Base-by-base conservation (phyloP, 495 filamentous ascomycete species). In the Hypomontagnella submonticulosa region DNA sequence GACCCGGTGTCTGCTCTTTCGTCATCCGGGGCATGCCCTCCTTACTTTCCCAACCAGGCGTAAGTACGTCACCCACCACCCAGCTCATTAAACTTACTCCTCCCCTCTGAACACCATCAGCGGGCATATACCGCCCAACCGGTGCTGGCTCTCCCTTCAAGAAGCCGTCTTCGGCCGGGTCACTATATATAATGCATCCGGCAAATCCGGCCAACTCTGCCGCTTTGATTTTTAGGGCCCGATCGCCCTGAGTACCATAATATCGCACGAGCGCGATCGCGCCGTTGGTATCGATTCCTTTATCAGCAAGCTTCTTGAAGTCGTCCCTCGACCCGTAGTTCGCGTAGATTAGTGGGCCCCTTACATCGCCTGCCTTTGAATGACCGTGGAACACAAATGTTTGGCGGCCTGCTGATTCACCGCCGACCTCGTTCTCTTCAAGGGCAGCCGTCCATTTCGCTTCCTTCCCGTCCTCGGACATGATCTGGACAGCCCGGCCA, bases 291-390 rank as follows among this genome's bases (percentile, higher is more conserved):
- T 89, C 81, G 57, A 98, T 80, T 0, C 90, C 92, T 49, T 81
- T 81, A 42, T 93, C 85, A 50, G 84, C 76, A 20, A 99, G 77
- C 48, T 73, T 73, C 70, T 89, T 77, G 71, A 94, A 98, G 71
- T 99, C 95, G 48, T 91, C 87, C 42, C 84, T 84, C 50, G 90
- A 89, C 11, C 96, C 95, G 67, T 93, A 96, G 71, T 97, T 97
- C 18, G 90, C 96, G 71, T 97, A 99, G 1, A 99, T 85, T 51
- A 99, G 75, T n/a, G 89, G 93, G 0, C 96, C 95, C n/a, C 84
- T 90, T 19, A 94, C 93, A 69, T 93, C 91, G 18, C 94, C 95
- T 6, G 91, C 85, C 69, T 88, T 90, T 10, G 93, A 97, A 72
- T 95, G 89, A 0, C 91, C 94, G 73, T 99, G 95, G 65, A 97